These are phyloP conservation scores for Sclerotinia spermophila DNA, from an alignment of 2,329 filamentous ascomycete species.

Conservation along the genomic window DNA sequence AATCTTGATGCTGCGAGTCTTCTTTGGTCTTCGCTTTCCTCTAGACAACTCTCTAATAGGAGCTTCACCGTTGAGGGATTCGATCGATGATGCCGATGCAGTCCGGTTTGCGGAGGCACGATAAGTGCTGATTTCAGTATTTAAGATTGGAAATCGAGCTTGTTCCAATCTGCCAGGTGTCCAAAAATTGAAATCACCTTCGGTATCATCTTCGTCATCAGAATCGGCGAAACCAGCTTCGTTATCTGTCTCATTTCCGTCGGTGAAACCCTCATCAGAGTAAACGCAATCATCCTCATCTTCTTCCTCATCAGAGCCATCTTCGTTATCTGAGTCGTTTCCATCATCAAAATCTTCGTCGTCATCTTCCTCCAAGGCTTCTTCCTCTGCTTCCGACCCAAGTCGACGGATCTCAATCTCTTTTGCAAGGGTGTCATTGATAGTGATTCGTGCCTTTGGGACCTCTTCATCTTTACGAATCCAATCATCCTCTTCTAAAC, in stretches of 20 bases:
- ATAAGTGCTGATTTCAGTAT: conserved; percentile 28
- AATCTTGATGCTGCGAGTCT: conserved; percentile 47
- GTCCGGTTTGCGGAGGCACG: conserved; percentile 34
- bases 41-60: conserved; percentile 25
- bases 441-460: conserved; percentile 68
- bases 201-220: conserved; percentile 62
- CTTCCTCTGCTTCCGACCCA: conserved; percentile 86
- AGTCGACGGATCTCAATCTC: conserved; percentile 84
- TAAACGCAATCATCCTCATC: conserved; percentile 58
- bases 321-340: conserved; percentile 44
- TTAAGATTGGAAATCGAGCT: conserved; percentile 11
- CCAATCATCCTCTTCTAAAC: conserved; percentile 85
- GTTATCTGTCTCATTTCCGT: conserved; percentile 64
- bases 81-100: conserved; percentile 61
- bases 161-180: conserved; percentile 43
- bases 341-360: conserved; percentile 44
- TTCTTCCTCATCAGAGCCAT: conserved; percentile 47
- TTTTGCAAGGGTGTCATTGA: conserved; percentile 84
- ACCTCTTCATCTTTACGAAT: conserved; percentile 60
- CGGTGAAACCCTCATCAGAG: conserved; percentile 54
- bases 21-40: conserved; percentile 22
- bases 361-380: conserved; percentile 74
- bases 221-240: conserved; percentile 68
- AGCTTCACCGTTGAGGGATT: conserved; percentile 41
- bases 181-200: conserved; percentile 64